Evolutionary conservation across 352 stramenopile genomes (phyloP).

Genomic region (Elongisporangium prolatum): DNA sequence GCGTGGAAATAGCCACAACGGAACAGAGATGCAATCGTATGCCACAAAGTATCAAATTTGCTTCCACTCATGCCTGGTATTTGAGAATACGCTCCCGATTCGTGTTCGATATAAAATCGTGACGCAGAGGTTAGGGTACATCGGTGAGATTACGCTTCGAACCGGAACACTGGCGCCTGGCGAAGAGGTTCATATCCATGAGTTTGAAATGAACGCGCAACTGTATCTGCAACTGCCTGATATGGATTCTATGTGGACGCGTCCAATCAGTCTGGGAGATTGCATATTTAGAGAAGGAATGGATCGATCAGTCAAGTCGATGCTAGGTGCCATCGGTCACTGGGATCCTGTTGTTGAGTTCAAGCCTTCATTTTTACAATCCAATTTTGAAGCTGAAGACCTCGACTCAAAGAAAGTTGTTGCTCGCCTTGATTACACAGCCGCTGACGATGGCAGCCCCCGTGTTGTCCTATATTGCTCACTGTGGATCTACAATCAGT

Average conservation of each 20-base stretch:
- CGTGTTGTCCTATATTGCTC: slow-evolving; percentile 81
- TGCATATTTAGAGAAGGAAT: slow-evolving; percentile 82
- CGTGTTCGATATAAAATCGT: slow-evolving; percentile 82
- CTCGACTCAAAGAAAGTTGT: slow-evolving; percentile 57
- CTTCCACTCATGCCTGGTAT: slow-evolving; percentile 76
- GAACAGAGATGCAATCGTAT: slow-evolving; percentile 66
- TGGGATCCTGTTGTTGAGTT: slow-evolving; percentile 80
- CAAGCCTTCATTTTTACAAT: slow-evolving; percentile 41
- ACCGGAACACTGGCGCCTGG: slow-evolving; percentile 73
- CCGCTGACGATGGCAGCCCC: slow-evolving; percentile 74
- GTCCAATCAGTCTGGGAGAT: slow-evolving; percentile 59
- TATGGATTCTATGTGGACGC: slow-evolving; percentile 85
- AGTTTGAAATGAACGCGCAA: slow-evolving; percentile 75
- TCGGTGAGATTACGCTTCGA: slow-evolving; percentile 17
- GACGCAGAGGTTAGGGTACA: slow-evolving; percentile 3
- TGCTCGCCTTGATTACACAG: slow-evolving; percentile 81
- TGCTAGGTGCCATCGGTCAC: slow-evolving; percentile 43
- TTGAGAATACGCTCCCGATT: slow-evolving; percentile 86
- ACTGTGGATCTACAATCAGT: slow-evolving; percentile 90
- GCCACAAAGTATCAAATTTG: slow-evolving; percentile 87
- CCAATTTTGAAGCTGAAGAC: slow-evolving; percentile 67
- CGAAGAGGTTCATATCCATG: slow-evolving; percentile 78
- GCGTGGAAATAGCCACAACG: slow-evolving; percentile 39
- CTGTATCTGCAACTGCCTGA: slow-evolving; percentile 73
- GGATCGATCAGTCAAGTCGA: slow-evolving; percentile 53